Conservation (phyloP, 1,139 yeast genomes). For the Blastobotrys arbuscula region DNA sequence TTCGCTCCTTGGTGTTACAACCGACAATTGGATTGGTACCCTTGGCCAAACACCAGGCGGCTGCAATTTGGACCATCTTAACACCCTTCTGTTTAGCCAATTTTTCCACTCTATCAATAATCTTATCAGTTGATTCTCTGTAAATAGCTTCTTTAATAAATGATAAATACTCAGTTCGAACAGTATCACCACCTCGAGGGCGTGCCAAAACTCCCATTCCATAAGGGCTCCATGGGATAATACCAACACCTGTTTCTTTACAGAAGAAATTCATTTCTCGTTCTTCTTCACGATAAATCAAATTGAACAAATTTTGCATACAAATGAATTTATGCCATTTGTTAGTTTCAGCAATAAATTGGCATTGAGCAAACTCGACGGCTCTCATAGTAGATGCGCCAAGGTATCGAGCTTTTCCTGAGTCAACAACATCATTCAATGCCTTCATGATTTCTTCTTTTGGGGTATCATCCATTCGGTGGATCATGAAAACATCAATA, state of each 20-base stretch:
- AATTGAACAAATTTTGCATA: constrained; percentile 55
- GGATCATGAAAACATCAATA: constrained; percentile 73
- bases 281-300: constrained; percentile 55
- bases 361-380: constrained; percentile 43
- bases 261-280: constrained; percentile 54
- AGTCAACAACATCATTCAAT: constrained; percentile 45
- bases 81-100: constrained; percentile 42
- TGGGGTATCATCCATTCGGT: constrained; percentile 47
- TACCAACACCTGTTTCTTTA: constrained; percentile 42
- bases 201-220: constrained; percentile 44
- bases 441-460: constrained; percentile 52
- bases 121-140: constrained; percentile 43
- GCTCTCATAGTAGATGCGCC: constrained; percentile 55
- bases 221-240: constrained; percentile 50
- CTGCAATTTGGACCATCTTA: constrained; percentile 50
- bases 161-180: constrained; percentile 38
- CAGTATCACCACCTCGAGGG: constrained; percentile 27
- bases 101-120: constrained; percentile 48
- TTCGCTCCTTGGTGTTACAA: constrained; percentile 43
- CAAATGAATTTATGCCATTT: constrained; percentile 53
- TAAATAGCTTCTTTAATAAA: constrained; percentile 50
- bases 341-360: constrained; percentile 45
- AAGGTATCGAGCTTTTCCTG: constrained; percentile 47
- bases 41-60: constrained; percentile 50
- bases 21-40: constrained; percentile 55